Conservation (phyloP, 2,329 filamentous ascomycete genomes). For the Boeremia lycopersici region DNA sequence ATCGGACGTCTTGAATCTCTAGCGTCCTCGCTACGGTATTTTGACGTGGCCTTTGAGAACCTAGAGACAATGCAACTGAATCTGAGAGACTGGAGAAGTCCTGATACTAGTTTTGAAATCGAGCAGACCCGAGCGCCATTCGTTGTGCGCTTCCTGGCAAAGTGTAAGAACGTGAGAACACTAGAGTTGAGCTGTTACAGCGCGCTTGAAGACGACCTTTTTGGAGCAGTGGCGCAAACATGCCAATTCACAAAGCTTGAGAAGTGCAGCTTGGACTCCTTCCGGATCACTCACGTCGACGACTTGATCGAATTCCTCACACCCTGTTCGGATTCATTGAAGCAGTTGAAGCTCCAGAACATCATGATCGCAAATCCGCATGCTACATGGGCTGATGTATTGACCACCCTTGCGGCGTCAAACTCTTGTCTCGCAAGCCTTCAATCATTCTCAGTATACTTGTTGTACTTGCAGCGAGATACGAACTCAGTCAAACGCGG, state of each 20-base stretch:
- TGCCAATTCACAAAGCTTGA: not conserved
- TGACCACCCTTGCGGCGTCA: not conserved
- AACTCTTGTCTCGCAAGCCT: not conserved
- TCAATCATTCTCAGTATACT: not conserved
- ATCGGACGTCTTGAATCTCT: slow-evolving; percentile 4
- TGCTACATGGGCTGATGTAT: not conserved
- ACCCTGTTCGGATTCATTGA: not conserved
- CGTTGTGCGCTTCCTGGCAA: slow-evolving; percentile 36
- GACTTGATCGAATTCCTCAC: not conserved
- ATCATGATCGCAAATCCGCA: not conserved
- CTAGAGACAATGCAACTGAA: slow-evolving; percentile 26
- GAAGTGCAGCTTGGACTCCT: not conserved
- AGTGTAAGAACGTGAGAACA: slow-evolving; percentile 21
- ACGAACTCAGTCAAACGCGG: not conserved
- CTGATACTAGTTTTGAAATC: slow-evolving; percentile 32
- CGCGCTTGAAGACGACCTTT: slow-evolving; percentile 28
- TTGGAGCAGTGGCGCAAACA: slow-evolving; percentile 27
- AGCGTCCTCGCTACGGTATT: not conserved
- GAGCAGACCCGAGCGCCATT: slow-evolving; percentile 27
- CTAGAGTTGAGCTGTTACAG: slow-evolving; percentile 35
- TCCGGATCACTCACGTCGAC: not conserved
- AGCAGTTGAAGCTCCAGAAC: not conserved
- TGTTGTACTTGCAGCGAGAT: not conserved
- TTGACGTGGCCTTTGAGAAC: not conserved
- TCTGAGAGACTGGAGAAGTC: slow-evolving; percentile 37